Evolutionary conservation across 169 alveolate species (phyloP).

Genomic region (Cryptosporidium bovis): DNA sequence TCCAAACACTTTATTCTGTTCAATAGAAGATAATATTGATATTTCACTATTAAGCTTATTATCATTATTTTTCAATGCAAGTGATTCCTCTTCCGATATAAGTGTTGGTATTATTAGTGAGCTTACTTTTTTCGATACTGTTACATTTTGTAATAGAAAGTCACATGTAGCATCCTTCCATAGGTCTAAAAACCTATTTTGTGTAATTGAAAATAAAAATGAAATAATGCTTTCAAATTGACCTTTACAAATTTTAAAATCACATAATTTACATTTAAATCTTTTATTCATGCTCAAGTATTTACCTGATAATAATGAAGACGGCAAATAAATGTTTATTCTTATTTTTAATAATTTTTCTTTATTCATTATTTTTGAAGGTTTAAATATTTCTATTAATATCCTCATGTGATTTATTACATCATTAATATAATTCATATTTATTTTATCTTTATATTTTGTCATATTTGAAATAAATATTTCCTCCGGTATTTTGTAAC

Average conservation of each 20-base stretch:
- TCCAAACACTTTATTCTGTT: slow-evolving; percentile 27
- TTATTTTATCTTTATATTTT: background rate
- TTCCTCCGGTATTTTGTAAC: slow-evolving; percentile 4
- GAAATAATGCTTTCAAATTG: slow-evolving; percentile 13
- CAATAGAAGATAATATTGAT: slow-evolving; percentile 14
- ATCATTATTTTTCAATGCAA: background rate
- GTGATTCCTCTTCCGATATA: slow-evolving; percentile 13
- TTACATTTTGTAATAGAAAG: slow-evolving; percentile 35
- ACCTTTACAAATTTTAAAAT: background rate
- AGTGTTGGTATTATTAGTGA: slow-evolving; percentile 40
- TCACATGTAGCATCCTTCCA: slow-evolving; percentile 69
- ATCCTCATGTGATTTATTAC: slow-evolving; percentile 31
- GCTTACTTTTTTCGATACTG: slow-evolving; percentile 17
- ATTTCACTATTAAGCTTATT: background rate
- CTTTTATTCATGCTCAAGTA: background rate
- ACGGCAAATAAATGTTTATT: slow-evolving; percentile 38
- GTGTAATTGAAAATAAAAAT: slow-evolving; percentile 45
- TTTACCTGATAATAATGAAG: slow-evolving; percentile 14
- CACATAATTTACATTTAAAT: slow-evolving; percentile 21
- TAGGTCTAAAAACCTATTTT: slow-evolving; percentile 17
- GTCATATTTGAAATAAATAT: background rate
- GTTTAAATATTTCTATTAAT: slow-evolving; percentile 7
- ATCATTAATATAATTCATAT: background rate
- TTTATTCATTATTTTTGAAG: background rate
- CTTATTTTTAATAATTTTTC: slow-evolving; percentile 5